phyloP scores from a whole-genome alignment of 306 rosid genomes.

The Cyamopsis tetragonoloba region DNA sequence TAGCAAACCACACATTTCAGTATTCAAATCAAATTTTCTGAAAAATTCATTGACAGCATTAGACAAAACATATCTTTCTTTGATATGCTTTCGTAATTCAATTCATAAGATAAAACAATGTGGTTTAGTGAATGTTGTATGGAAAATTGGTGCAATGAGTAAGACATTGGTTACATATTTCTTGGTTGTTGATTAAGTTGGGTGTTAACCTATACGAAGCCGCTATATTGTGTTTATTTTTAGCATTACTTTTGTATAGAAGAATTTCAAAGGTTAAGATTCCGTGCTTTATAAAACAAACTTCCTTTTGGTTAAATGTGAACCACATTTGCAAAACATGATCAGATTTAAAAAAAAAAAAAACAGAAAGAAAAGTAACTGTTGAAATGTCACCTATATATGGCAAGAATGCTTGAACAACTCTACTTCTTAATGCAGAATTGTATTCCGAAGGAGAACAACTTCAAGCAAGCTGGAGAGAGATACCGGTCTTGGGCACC shows the following conservation, averaged over 20 bases:
- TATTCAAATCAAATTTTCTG: neutral
- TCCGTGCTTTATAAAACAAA: neutral
- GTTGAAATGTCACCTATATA: neutral
- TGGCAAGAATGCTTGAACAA: neutral
- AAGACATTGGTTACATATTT: neutral
- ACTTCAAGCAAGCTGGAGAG: constrained; percentile 94
- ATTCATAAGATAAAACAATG: neutral
- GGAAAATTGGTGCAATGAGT: neutral
- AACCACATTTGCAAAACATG: too few relatives aligned
- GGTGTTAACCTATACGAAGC: neutral
- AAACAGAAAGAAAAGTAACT: neutral
- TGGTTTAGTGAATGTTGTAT: neutral
- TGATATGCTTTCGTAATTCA: neutral
- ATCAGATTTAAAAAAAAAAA: neutral
- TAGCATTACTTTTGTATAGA: neutral
- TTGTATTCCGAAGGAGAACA: constrained; percentile 66
- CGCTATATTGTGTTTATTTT: neutral
- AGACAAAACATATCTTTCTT: neutral
- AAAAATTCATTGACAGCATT: neutral
- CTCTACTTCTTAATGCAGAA: constrained; percentile 45
- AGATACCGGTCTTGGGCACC: constrained; percentile 80
- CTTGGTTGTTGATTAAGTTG: neutral
- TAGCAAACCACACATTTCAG: constrained; percentile 15
- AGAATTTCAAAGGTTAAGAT: neutral
- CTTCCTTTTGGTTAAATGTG: too few relatives aligned